Evolutionary conservation across 2,329 filamentous ascomycete species (phyloP).

Genomic region (Diaporthe ampelina): DNA sequence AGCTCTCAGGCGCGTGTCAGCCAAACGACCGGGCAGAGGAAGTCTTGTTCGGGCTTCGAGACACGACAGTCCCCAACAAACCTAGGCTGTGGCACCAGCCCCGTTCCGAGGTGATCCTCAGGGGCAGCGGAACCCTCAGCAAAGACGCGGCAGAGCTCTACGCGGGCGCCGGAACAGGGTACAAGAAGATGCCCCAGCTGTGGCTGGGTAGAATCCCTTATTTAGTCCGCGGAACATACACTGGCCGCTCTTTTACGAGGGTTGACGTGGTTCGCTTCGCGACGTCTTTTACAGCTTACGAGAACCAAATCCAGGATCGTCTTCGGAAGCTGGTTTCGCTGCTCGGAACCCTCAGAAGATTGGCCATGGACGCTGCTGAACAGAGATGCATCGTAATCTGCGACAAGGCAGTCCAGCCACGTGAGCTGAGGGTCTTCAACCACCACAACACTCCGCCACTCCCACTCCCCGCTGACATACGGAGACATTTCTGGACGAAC

Average conservation of each 20-base stretch:
- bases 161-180: not conserved
- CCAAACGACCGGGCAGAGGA: slow-evolving; percentile 15
- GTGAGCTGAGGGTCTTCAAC: slow-evolving; percentile 32
- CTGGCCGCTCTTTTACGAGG: not conserved
- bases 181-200: slow-evolving; percentile 30
- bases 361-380: slow-evolving; percentile 2
- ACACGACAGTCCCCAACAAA: not conserved
- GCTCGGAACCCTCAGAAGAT: slow-evolving; percentile 21
- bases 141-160: slow-evolving; percentile 34
- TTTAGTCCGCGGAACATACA: slow-evolving; percentile 16
- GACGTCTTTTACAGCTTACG: slow-evolving; percentile 23
- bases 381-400: slow-evolving; percentile 34
- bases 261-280: not conserved
- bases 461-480: slow-evolving; percentile 27
- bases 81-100: not conserved
- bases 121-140: slow-evolving; percentile 35
- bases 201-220: slow-evolving; percentile 38
- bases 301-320: not conserved
- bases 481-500: slow-evolving; percentile 25
- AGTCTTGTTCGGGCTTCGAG: slow-evolving; percentile 14
- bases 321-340: slow-evolving; percentile 38
- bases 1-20: slow-evolving; percentile 10
- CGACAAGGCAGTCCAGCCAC: slow-evolving; percentile 7
- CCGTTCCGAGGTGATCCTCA: slow-evolving; percentile 2
- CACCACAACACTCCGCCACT: not conserved